Evolutionary conservation across 129 eudicot genomes (phyloP).

Genomic region (Chrysanthemum makinoi): DNA sequence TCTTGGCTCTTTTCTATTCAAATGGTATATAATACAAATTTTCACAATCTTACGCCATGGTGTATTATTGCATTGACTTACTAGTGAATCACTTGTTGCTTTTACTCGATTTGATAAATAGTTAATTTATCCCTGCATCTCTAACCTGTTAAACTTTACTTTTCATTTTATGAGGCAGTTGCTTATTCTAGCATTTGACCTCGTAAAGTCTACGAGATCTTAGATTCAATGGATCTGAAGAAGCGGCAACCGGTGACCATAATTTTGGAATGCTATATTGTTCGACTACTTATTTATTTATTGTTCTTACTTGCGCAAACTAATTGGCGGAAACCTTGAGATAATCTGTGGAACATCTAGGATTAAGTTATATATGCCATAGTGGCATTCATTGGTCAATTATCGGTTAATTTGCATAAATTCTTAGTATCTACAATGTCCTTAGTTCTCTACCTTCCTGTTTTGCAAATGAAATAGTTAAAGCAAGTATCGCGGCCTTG

Average conservation of each 20-base stretch:
- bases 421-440: neutral
- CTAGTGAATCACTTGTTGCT: neutral
- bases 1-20: neutral
- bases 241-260: conserved; percentile 87
- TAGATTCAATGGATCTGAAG: conserved; percentile 66
- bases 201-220: conserved; percentile 80
- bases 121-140: neutral
- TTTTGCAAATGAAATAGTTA: neutral
- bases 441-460: neutral
- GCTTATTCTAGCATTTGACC: conserved; percentile 86
- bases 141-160: neutral
- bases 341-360: neutral
- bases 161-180: conserved; percentile 47
- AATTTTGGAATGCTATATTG: conserved; percentile 10
- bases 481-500: too few relatives aligned
- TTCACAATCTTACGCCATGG: conserved; percentile 3
- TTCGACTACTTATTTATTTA: neutral
- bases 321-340: too few relatives aligned
- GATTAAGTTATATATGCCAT: neutral
- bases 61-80: neutral
- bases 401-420: neutral
- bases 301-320: conserved; percentile 3
- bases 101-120: neutral
- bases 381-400: neutral
- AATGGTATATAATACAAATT: conserved; percentile 3